Evolutionary conservation across 2,329 filamentous ascomycete genomes (phyloP).

Genomic region (Arthrobotrys conoides): DNA sequence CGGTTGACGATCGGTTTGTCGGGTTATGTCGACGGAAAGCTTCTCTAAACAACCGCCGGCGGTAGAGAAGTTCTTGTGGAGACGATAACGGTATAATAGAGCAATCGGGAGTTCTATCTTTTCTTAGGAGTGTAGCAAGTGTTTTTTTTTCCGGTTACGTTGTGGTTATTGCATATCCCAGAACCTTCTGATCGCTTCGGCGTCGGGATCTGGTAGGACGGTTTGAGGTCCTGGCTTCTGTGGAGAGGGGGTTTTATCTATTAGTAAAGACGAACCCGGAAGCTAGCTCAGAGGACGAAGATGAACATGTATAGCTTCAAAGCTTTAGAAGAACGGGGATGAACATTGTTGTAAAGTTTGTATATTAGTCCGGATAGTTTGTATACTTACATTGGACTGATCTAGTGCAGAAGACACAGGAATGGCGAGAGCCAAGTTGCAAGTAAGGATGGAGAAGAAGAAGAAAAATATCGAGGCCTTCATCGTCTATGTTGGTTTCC

Average conservation of each 20-base stretch:
- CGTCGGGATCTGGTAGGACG: not conserved
- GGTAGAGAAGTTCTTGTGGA: not conserved
- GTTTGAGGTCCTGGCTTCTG: slow-evolving; percentile 5
- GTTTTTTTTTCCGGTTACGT: not conserved
- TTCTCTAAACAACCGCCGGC: slow-evolving; percentile 5
- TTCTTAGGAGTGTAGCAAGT: not conserved
- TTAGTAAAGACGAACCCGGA: not conserved
- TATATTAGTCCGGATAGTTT: not conserved
- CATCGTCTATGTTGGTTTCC: slow-evolving; percentile 20
- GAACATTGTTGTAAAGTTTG: not conserved
- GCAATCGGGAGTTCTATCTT: too few relatives aligned
- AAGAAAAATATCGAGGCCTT: slow-evolving; percentile 11
- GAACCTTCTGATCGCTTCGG: not conserved
- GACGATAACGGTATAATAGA: not conserved
- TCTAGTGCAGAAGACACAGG: not conserved
- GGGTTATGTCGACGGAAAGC: not conserved
- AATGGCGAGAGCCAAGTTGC: slow-evolving; percentile 9
- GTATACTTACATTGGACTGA: not conserved
- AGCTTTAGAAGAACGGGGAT: not conserved
- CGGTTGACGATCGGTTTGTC: not conserved
- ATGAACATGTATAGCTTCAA: not conserved
- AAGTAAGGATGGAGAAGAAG: slow-evolving; percentile 4
- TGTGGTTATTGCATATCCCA: slow-evolving; percentile 20
- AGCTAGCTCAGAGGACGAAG: not conserved
- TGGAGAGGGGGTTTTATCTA: not conserved